phyloP scores from a whole-genome alignment of 768 basidiomycete genomes.

The Cantharellus cinnabarinus region DNA sequence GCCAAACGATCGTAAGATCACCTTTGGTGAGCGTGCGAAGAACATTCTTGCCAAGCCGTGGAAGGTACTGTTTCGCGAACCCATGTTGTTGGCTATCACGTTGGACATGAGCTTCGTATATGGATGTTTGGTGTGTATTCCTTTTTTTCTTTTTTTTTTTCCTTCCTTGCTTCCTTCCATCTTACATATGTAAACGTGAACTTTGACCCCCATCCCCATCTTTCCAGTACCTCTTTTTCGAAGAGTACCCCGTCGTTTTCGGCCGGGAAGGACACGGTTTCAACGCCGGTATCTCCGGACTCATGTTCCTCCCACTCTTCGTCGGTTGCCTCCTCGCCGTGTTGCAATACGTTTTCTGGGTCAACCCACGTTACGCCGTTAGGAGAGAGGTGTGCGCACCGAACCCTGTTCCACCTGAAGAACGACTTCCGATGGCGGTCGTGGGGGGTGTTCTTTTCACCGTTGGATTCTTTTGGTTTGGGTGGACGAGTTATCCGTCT shows the following conservation, averaged over 20 bases:
- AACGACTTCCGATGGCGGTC: conserved; percentile 17
- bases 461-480: conserved; percentile 22
- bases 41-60: conserved; percentile 4
- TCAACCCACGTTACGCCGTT: not conserved
- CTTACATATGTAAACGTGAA: not conserved
- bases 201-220: conserved; percentile 8
- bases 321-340: conserved; percentile 1
- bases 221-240: conserved; percentile 16
- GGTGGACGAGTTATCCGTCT: conserved; percentile 19
- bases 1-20: conserved; percentile 6
- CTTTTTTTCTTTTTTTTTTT: not conserved
- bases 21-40: not conserved
- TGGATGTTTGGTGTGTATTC: not conserved
- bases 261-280: conserved; percentile 11
- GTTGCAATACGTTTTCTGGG: not conserved
- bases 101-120: conserved; percentile 5
- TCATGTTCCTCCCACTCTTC: conserved; percentile 15
- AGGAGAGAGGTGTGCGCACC: conserved; percentile 8
- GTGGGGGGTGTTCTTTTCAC: conserved; percentile 17
- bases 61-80: conserved; percentile 8
- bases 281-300: conserved; percentile 14
- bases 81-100: conserved; percentile 9
- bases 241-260: conserved; percentile 17
- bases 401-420: conserved; percentile 15
- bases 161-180: not conserved